Evolutionary conservation across 2,329 filamentous ascomycete species (phyloP), one percentile per base, ranked within the genome.

Genomic region (Colletotrichum lindemuthianum): DNA sequence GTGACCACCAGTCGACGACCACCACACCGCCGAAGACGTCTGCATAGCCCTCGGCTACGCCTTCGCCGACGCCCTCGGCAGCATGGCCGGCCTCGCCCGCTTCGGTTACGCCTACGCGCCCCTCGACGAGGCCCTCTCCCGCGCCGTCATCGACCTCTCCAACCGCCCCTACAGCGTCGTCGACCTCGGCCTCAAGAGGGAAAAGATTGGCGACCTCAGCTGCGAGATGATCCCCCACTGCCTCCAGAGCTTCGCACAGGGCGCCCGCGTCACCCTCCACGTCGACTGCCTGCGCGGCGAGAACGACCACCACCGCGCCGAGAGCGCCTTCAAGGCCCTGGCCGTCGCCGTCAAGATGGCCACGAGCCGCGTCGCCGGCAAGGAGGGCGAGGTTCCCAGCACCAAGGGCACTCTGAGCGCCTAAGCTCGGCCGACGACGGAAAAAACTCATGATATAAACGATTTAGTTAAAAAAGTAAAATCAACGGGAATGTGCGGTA

Each of bases 211-310:
- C 61, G 92, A 96, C 75, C 82, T 99, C 70, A 95, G 91, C 82
- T 92, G 89, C 72, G 95, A 99, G 85, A 99, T 99, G 96, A 89
- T 99, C 45, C 94, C 95, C 49, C 96, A 99, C 82, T 97, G 94
- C 70, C 78, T 99, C 75, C 89, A 97, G 83, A 96, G 91, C 81
- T 99, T 97, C 79, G 94, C 95, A 45, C 92, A 96, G 81, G 92
- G 88, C 9, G 93, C 93, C 4, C 90, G 93, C 33, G 85, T 97
- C 57, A 99, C 96, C n/a, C 81, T 98, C 74, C 96, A 99, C 81
- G 92, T 99, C 64, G 93, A 97, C 80, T 96, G 92, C 79, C 79
- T 97, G 60, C 87, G 93, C 68, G 96, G 96, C 56, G 87, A 91
- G 67, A 99, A 98, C 79, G 96, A 98, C 79, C 96, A 98, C 79